Evolutionary conservation across 2,329 filamentous ascomycete genomes (phyloP).

Genomic region (Botryotinia narcissicola): DNA sequence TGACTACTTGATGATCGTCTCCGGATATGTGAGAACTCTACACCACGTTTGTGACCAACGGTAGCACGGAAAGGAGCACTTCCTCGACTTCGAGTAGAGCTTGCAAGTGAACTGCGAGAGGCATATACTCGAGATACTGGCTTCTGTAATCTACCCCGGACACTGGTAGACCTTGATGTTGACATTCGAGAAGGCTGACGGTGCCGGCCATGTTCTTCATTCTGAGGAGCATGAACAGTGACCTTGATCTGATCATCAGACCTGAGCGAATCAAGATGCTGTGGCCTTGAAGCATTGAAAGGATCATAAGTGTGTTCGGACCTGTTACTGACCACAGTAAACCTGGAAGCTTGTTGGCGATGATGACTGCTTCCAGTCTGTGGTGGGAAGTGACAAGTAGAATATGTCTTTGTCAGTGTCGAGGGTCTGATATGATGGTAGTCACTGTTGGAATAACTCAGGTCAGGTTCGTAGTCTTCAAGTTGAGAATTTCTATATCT

Average conservation of each 20-base stretch:
- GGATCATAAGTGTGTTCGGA: conserved; percentile 79
- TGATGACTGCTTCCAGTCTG: conserved; percentile 48
- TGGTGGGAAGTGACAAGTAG: conserved; percentile 58
- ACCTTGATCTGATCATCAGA: conserved; percentile 41
- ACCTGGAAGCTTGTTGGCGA: conserved; percentile 54
- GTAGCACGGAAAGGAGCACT: conserved; percentile 43
- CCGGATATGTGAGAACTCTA: conserved; percentile 60
- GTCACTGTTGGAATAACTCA: conserved; percentile 86
- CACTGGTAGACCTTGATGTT: conserved; percentile 15
- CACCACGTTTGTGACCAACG: conserved; percentile 56
- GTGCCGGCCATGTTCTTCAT: conserved; percentile 10
- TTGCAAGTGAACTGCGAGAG: conserved; percentile 49
- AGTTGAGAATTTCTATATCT: conserved; percentile 81
- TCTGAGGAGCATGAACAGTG: conserved; percentile 32
- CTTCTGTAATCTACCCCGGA: conserved; percentile 23
- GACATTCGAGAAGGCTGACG: conserved; percentile 8
- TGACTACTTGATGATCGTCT: conserved; percentile 25
- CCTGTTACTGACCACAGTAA: conserved; percentile 63
- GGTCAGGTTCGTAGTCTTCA: conserved; percentile 78
- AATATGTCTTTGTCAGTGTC: conserved; percentile 58
- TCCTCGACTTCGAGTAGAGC: conserved; percentile 42
- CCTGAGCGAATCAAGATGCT: conserved; percentile 45
- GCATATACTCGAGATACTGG: conserved; percentile 37
- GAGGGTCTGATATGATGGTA: conserved; percentile 74
- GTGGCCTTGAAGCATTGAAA: conserved; percentile 60